Percentiles rank a stretch among this genome's conserved stretches.
Evolutionary conservation across 164 flowering plant genomes (phyloP).

Genomic region (Vitis labrusca): DNA sequence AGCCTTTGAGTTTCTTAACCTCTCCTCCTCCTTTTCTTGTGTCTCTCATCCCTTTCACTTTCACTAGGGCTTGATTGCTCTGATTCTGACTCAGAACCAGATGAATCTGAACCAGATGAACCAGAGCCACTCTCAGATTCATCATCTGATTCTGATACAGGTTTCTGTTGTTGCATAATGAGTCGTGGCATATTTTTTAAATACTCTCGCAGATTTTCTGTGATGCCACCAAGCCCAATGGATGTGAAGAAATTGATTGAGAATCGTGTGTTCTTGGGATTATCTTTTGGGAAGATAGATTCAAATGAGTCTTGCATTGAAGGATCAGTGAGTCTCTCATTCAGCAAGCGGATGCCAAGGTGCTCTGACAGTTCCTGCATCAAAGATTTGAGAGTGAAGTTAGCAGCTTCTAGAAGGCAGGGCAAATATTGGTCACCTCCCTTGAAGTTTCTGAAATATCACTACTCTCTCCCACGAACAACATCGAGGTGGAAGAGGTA

Average conservation of each 20-base stretch:
- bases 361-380: constrained; percentile 89
- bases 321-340: constrained; percentile 78
- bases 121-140: constrained; percentile 41
- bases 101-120: constrained; percentile 32
- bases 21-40: constrained; percentile 39
- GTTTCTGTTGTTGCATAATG: constrained; percentile 85
- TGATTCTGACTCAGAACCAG: constrained; percentile 23
- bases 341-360: constrained; percentile 73
- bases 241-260: constrained; percentile 92
- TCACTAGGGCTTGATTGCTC: constrained; percentile 35
- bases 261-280: constrained; percentile 86
- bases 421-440: background rate
- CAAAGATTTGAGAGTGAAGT: constrained; percentile 4
- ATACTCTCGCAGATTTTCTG: constrained; percentile 82
- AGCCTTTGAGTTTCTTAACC: constrained; percentile 2
- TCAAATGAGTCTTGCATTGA: constrained; percentile 78
- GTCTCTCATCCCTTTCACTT: constrained; percentile 25
- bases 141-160: constrained; percentile 45
- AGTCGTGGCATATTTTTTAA: constrained; percentile 88
- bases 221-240: constrained; percentile 90
- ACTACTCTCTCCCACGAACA: too few species aligned
- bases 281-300: constrained; percentile 86
- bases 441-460: too few species aligned
- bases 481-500: background rate
- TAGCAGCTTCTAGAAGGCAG: background rate